Evolutionary conservation across 805 yeast genomes (phyloP).

Genomic region (Clavispora fructus): DNA sequence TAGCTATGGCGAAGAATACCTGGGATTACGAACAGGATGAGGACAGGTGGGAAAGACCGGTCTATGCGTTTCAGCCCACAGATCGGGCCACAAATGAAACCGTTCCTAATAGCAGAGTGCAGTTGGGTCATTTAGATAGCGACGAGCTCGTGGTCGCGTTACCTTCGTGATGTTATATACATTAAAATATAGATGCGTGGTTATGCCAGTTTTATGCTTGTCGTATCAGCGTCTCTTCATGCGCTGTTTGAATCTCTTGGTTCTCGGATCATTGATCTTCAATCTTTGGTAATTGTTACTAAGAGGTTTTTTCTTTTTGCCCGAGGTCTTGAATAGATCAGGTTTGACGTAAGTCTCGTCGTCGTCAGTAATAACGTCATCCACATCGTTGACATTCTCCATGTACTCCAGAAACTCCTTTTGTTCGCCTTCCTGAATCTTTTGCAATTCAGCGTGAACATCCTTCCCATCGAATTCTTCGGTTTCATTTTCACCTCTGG

Average conservation of each 20-base stretch:
- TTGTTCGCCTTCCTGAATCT: slow-evolving; percentile 27
- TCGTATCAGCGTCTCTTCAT: slow-evolving; percentile 21
- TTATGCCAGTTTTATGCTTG: not conserved
- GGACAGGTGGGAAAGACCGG: slow-evolving; percentile 51
- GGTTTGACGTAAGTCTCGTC: slow-evolving; percentile 11
- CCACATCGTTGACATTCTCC: slow-evolving; percentile 7
- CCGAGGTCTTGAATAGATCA: slow-evolving; percentile 11
- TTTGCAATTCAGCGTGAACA: slow-evolving; percentile 37
- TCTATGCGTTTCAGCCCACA: slow-evolving; percentile 22
- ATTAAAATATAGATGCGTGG: not conserved
- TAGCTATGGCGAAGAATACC: slow-evolving; percentile 27
- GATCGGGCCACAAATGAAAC: not conserved
- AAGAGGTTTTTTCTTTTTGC: slow-evolving; percentile 23
- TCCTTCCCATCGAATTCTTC: slow-evolving; percentile 34
- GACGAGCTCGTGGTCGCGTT: slow-evolving; percentile 14
- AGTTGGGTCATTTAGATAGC: slow-evolving; percentile 6
- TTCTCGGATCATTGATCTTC: slow-evolving; percentile 45
- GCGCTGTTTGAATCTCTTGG: slow-evolving; percentile 39
- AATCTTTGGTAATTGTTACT: slow-evolving; percentile 49
- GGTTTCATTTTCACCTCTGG: slow-evolving; percentile 20
- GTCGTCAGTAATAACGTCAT: slow-evolving; percentile 9
- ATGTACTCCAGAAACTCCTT: slow-evolving; percentile 19
- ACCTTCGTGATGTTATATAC: slow-evolving; percentile 4
- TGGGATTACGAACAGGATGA: slow-evolving; percentile 63
- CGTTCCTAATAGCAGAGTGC: slow-evolving; percentile 6